Base-by-base conservation (phyloP, 75 land plant species). In the Selaginella tamariscina region DNA sequence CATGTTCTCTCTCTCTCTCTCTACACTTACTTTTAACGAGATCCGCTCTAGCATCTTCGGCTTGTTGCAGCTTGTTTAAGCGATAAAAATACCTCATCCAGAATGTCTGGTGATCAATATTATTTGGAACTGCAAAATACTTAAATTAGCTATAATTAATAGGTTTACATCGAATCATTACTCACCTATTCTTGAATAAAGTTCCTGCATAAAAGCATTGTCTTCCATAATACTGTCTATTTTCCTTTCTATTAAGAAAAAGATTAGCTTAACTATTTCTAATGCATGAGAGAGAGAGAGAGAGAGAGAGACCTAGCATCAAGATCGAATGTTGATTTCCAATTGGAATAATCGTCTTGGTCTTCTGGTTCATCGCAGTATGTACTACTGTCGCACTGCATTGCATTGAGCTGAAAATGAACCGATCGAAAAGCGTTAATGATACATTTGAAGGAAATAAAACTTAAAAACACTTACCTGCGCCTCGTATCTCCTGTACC, bases 51-150 rank as follows among this genome's bases (percentile, higher is more conserved):
- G 88, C 87, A 22, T 84, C 85, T 72, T 95, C 99, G 0, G 75
- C 84, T 68, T 82, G 85, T 75, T 79, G 84, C 1, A 95, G 79
- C 83, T 82, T 90, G 57, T 84, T 63, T 1, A 95, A 56, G 71
- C 72, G 80, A 70, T 85, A 95, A 62, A 83, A 95, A 33, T 95
- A 95, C 66, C 92, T 70, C 27, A 70, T 68, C 96, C 99, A 90
- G 64, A 87, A 95, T 0, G 65, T 75, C 33, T 80, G 81, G 20
- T 72, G 33, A 69, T 87, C 85, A 28, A 94, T 75, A 23, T 33
- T 72, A 15, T 21, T 33, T 0, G 94, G 89, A 11, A 90, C 98
- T 73, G 74, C 24, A 66, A 68, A 59, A 39, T 23, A 9, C 23
- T 15, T 23, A 18, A 23, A 9, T 60, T 9, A 60, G 23, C 11